Conservation (phyloP, 768 basidiomycete species). For the Collybiopsis confluens region DNA sequence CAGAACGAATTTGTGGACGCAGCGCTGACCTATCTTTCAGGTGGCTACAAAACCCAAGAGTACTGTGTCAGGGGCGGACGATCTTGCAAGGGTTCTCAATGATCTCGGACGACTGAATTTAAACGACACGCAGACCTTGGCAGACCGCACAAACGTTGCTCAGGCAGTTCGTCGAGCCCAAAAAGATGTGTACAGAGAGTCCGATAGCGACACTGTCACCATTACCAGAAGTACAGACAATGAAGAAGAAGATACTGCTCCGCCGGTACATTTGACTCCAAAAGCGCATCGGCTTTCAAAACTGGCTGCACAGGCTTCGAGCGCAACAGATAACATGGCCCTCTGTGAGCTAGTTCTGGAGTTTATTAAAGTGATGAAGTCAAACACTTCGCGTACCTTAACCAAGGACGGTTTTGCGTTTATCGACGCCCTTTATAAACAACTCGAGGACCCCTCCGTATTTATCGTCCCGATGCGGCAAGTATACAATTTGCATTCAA, state of each 20-base stretch:
- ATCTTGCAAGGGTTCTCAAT: constrained; percentile 53
- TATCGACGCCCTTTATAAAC: constrained; percentile 65
- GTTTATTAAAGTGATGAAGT: constrained; percentile 59
- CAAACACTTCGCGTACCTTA: constrained; percentile 59
- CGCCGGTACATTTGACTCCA: constrained; percentile 29
- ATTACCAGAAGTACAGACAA: constrained; percentile 36
- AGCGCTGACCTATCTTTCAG: constrained; percentile 3
- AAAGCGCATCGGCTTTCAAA: constrained; percentile 53
- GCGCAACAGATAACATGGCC: constrained; percentile 49
- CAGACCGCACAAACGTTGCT: constrained; percentile 45
- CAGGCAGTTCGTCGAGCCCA: constrained; percentile 32
- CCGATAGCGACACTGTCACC: constrained; percentile 34
- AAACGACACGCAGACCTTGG: constrained; percentile 44
- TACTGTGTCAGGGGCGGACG: constrained; percentile 34
- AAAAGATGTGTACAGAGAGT: constrained; percentile 23
- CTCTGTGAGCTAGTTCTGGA: constrained; percentile 53
- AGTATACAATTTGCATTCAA: too few species aligned
- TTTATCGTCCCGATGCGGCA: constrained; percentile 53
- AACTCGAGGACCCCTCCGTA: constrained; percentile 64
- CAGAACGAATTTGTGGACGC: constrained; percentile 10
- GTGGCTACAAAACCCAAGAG: constrained; percentile 28
- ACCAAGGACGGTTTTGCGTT: constrained; percentile 71
- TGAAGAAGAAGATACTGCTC: constrained; percentile 11
- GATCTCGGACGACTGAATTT: constrained; percentile 59
- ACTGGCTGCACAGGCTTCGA: constrained; percentile 37